These are phyloP conservation scores for Pseudopyrenochaeta lycopersici DNA, from an alignment of 2,329 filamentous ascomycete genomes.

Conservation along the genomic window DNA sequence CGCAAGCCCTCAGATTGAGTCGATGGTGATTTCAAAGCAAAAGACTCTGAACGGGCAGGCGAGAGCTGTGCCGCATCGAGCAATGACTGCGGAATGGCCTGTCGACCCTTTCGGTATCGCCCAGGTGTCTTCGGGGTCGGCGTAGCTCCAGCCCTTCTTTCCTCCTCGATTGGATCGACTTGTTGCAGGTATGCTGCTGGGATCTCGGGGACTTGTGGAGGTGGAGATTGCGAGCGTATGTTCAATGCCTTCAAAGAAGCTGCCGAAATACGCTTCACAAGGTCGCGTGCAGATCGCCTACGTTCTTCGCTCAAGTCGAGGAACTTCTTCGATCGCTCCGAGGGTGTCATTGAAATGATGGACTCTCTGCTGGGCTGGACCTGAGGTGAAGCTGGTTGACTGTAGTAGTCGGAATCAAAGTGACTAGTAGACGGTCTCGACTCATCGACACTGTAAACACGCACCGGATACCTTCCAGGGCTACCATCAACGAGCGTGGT, in stretches of 20 bases:
- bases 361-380: slow-evolving; percentile 30
- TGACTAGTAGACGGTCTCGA: slow-evolving; percentile 47
- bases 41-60: slow-evolving; percentile 11
- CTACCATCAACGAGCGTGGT: slow-evolving; percentile 25
- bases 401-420: slow-evolving; percentile 50
- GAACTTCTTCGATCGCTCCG: slow-evolving; percentile 43
- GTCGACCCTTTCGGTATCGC: slow-evolving; percentile 8
- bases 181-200: slow-evolving; percentile 21
- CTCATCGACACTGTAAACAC: slow-evolving; percentile 45
- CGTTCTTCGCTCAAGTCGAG: slow-evolving; percentile 36
- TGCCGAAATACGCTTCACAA: slow-evolving; percentile 43
- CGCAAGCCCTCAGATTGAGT: slow-evolving; percentile 30
- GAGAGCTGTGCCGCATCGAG: slow-evolving; percentile 20
- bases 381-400: slow-evolving; percentile 44
- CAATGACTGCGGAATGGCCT: slow-evolving; percentile 13
- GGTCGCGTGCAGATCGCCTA: slow-evolving; percentile 33
- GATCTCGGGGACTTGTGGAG: slow-evolving; percentile 31
- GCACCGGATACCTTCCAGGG: slow-evolving; percentile 23
- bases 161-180: slow-evolving; percentile 11
- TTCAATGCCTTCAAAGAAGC: slow-evolving; percentile 35
- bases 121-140: slow-evolving; percentile 14
- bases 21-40: slow-evolving; percentile 22
- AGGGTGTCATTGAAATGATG: slow-evolving; percentile 21
- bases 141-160: slow-evolving; percentile 6
- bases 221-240: slow-evolving; percentile 14